Evolutionary conservation across 169 alveolate genomes (phyloP).

Genomic region (Plasmodium berghei): DNA sequence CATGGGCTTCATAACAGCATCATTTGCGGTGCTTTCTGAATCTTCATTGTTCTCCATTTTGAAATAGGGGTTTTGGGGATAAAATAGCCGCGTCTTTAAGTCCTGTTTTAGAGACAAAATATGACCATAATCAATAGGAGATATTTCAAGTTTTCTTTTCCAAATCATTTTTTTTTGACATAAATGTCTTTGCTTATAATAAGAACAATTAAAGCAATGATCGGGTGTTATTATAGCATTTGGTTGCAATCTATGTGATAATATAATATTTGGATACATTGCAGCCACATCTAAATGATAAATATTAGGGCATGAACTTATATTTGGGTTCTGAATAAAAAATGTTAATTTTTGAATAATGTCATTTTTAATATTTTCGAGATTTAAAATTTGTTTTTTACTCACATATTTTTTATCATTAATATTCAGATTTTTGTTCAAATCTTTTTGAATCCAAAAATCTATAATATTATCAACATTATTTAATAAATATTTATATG

Average conservation of each 20-base stretch:
- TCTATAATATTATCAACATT: conserved; percentile 84
- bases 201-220: conserved; percentile 96
- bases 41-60: conserved; percentile 58
- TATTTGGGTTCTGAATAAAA: conserved; percentile 57
- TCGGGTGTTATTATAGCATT: conserved; percentile 96
- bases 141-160: conserved; percentile 96
- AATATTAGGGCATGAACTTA: conserved; percentile 91
- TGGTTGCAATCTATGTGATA: conserved; percentile 99
- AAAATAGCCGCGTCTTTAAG: conserved; percentile 78
- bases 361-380: conserved; percentile 34
- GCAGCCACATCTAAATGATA: conserved; percentile 99
- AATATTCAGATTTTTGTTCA: conserved; percentile 28
- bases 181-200: conserved; percentile 90
- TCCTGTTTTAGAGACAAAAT: conserved; percentile 81
- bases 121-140: conserved; percentile 88
- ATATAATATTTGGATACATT: conserved; percentile 99
- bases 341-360: conserved; percentile 42
- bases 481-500: conserved; percentile 91
- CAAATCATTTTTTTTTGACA: conserved; percentile 93
- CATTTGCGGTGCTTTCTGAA: conserved; percentile 42
- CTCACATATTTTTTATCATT: conserved; percentile 38
- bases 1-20: not conserved
- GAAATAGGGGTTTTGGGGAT: conserved; percentile 58
- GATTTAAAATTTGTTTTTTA: conserved; percentile 51
- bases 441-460: conserved; percentile 88